Evolutionary conservation across 2,329 filamentous ascomycete species (phyloP).

Genomic region (Nothopassalora personata): DNA sequence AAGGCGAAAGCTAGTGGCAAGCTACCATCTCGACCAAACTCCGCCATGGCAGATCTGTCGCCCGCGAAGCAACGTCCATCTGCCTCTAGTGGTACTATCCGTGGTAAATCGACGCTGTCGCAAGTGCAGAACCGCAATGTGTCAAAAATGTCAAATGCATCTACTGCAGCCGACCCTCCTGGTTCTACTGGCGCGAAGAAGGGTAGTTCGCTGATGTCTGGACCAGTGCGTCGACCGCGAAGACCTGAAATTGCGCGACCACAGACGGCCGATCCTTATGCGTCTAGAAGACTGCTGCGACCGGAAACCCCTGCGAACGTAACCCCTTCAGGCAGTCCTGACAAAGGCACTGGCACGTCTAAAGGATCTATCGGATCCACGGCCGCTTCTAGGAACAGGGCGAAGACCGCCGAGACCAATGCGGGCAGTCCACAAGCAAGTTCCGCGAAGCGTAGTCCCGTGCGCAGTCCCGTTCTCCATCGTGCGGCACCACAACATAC

Average conservation of each 20-base stretch:
- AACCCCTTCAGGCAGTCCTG: constrained; percentile 43
- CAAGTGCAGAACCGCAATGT: constrained; percentile 26
- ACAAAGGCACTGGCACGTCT: constrained; percentile 29
- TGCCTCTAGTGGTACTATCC: constrained; percentile 18
- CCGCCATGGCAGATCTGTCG: constrained; percentile 51
- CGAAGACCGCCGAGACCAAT: constrained; percentile 15
- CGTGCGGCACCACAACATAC: constrained; percentile 18
- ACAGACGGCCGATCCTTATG: constrained; percentile 53
- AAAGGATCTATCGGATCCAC: constrained; percentile 26
- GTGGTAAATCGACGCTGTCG: constrained; percentile 28
- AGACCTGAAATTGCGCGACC: constrained; percentile 45
- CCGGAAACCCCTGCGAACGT: constrained; percentile 43
- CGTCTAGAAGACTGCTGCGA: constrained; percentile 32
- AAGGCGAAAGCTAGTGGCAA: constrained; percentile 55
- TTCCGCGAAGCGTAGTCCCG: constrained; percentile 27
- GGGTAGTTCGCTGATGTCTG: constrained; percentile 49
- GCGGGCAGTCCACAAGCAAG: constrained; percentile 29
- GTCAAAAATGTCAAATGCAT: constrained; percentile 27
- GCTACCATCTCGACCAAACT: constrained; percentile 51
- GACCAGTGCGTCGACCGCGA: constrained; percentile 52
- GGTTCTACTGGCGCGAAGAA: constrained; percentile 32
- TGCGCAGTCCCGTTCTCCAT: constrained; percentile 22
- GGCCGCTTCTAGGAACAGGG: constrained; percentile 25
- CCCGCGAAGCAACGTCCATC: constrained; percentile 39
- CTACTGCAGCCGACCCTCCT: constrained; percentile 19